phyloP scores from a whole-genome alignment of 345 rosid species.

The Dipteronia dyeriana region DNA sequence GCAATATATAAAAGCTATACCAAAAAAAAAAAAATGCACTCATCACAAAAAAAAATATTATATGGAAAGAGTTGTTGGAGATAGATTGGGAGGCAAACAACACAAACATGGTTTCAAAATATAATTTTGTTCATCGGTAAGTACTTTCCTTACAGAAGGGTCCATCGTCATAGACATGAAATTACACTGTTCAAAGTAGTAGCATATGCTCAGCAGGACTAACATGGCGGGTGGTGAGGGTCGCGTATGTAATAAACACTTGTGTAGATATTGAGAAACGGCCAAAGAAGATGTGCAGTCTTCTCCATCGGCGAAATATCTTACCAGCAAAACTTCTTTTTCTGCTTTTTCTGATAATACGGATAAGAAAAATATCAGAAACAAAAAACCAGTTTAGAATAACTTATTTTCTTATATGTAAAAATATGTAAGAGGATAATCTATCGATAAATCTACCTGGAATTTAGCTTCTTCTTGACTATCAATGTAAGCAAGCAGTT shows the following conservation, averaged over 20 bases:
- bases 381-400: slow-evolving; percentile 1
- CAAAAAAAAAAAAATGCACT: background rate
- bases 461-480: slow-evolving; percentile 72
- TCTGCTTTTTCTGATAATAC: slow-evolving; percentile 67
- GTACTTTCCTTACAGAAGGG: slow-evolving; percentile 2
- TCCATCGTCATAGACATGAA: background rate
- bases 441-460: slow-evolving; percentile 46
- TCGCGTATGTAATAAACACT: slow-evolving; percentile 7
- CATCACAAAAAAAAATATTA: slow-evolving; percentile 1
- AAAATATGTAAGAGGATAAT: background rate
- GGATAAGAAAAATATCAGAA: slow-evolving; percentile 8
- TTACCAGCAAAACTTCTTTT: slow-evolving; percentile 72
- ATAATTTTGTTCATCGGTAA: background rate
- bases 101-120: background rate
- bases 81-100: background rate
- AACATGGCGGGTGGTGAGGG: background rate
- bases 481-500: slow-evolving; percentile 89
- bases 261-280: background rate
- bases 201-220: slow-evolving; percentile 16
- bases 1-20: background rate
- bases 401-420: background rate
- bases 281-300: background rate
- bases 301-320: slow-evolving; percentile 20
- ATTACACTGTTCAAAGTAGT: slow-evolving; percentile 11
- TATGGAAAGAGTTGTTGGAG: background rate